Evolutionary conservation across 371 early-diverging fungal species (phyloP), one percentile per base, ranked within the genome.

Genomic region (Phascolomyces articulosus): DNA sequence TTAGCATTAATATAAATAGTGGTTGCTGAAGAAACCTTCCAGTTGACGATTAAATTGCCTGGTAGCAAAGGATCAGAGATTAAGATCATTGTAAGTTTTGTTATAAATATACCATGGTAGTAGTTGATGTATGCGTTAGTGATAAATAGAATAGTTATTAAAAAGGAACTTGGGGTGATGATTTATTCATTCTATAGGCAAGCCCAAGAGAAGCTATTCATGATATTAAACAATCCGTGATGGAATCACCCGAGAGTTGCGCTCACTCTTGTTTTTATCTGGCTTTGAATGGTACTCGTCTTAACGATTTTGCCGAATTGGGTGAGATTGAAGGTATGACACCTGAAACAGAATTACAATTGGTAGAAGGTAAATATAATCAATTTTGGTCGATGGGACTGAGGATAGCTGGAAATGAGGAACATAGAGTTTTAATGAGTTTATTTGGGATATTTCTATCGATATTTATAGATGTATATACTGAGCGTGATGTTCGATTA

Each of bases 221-320:
- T 64, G 96, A 96, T 69, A 84, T 97, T 57, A 94, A 93, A 68
- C 93, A 95, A 65, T 87, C 87, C 24, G 84, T 97, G 62, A 89
- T 91, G 68, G 96, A 97, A 70, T 90, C 91, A 0, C 91, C 93
- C 20, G 92, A 93, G 55, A 90, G 93, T 2, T 90, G 92, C 65
- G 90, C 89, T 51, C 88, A 92, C 79, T 93, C 96, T 18, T 96
- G 96, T 80, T 97, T 97, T 75, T 91, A 90, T 62, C 79, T 97
- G 23, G 71, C 88, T 16, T 88, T 83, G 67, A 84, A 93, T 16
- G 94, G 92, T 26, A 68, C 73, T 62, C 80, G 87, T 53, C 66
- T 96, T 48, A 87, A 89, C 60, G 94, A 94, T 62, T 86, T 86
- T 69, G 69, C 79, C 40, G 91, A 92, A 72, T 75, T 95, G 34